phyloP scores from a whole-genome alignment of 352 stramenopile genomes.

The Peronospora belbahrii region DNA sequence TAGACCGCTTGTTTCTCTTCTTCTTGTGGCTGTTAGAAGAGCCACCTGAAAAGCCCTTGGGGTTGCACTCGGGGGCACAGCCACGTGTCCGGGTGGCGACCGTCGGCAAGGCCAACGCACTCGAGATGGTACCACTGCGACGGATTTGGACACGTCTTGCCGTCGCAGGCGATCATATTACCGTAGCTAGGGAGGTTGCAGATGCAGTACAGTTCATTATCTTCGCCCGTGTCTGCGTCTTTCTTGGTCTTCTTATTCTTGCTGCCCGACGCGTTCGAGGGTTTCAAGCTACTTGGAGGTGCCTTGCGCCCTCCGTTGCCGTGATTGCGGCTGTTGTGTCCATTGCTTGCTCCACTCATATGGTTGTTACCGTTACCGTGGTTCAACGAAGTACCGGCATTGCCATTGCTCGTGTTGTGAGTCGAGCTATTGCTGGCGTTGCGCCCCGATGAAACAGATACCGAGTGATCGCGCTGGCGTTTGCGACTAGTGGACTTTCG shows the following conservation, averaged over 20 bases:
- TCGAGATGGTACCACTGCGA: conserved; percentile 86
- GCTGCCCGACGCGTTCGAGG: conserved; percentile 13
- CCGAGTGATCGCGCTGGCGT: conserved; percentile 51
- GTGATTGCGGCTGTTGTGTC: conserved; percentile 14
- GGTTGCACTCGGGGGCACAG: conserved; percentile 81
- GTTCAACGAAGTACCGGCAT: conserved; percentile 5
- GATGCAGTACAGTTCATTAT: conserved; percentile 86
- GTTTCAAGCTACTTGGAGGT: conserved; percentile 19
- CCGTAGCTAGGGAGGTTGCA: conserved; percentile 82
- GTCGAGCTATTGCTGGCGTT: conserved; percentile 17
- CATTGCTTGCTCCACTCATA: conserved; percentile 10
- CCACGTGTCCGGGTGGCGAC: conserved; percentile 79
- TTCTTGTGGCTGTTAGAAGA: conserved; percentile 77
- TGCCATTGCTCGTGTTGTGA: conserved; percentile 18
- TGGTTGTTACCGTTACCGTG: conserved; percentile 13
- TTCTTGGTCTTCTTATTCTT: conserved; percentile 61
- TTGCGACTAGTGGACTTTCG: conserved; percentile 72
- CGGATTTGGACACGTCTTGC: conserved; percentile 81
- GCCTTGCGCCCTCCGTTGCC: conserved; percentile 25
- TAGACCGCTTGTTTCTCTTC: conserved; percentile 82
- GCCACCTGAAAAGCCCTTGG: conserved; percentile 49
- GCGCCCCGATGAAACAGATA: conserved; percentile 18
- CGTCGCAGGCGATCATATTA: conserved; percentile 86
- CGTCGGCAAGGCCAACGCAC: conserved; percentile 76
- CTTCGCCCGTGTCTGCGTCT: conserved; percentile 56